These are phyloP conservation scores for Dendrobium nobile DNA, from an alignment of 106 monocot genomes.

Conservation along the genomic window DNA sequence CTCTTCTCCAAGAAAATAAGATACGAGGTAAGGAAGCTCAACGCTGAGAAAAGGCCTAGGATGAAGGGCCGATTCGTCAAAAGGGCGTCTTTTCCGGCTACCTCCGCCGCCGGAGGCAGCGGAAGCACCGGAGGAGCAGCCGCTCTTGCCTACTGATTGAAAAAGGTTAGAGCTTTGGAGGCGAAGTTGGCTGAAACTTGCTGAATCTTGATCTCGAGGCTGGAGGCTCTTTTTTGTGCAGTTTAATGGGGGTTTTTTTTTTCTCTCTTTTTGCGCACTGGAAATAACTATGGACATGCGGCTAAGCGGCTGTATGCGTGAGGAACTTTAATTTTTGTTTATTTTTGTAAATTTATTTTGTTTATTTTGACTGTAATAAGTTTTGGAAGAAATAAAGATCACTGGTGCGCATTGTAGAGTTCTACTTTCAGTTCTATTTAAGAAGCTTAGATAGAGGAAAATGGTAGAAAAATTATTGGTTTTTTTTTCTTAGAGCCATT, in stretches of 20 bases:
- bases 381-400: neutral
- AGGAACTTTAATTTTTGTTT: no score
- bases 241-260: no score
- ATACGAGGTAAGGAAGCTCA: conserved; percentile 88
- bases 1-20: conserved; percentile 96
- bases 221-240: no score
- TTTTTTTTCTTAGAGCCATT: no score
- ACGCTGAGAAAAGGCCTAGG: conserved; percentile 87
- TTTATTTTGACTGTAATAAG: neutral
- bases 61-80: conserved; percentile 96
- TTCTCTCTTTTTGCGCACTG: no score
- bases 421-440: no score
- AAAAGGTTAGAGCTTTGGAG: neutral
- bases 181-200: neutral
- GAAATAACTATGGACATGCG: no score
- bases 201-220: neutral
- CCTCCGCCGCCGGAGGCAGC: neutral
- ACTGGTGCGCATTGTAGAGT: neutral
- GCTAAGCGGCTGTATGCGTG: no score
- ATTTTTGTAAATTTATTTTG: neutral
- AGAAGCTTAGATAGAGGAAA: no score
- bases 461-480: no score
- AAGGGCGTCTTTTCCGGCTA: conserved; percentile 25
- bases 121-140: neutral
- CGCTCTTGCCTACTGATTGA: neutral